phyloP scores from a whole-genome alignment of 148 eudicot species.

The Rhododendron ovatum region DNA sequence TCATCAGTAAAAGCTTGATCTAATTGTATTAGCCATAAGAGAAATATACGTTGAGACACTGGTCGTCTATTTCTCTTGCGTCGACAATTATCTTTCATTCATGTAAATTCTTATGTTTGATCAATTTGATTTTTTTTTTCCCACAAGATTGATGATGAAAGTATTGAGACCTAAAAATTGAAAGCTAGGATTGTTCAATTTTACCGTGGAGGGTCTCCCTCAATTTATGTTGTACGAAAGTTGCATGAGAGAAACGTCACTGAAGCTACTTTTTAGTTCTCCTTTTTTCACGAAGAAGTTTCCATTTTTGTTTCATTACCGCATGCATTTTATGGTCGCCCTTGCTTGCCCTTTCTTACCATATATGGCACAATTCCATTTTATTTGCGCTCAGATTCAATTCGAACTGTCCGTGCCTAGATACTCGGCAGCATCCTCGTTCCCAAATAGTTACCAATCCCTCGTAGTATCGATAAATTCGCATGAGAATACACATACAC shows the following conservation, averaged over 20 bases:
- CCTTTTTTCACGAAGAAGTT: neutral
- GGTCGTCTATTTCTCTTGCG: neutral
- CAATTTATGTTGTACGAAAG: neutral
- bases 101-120: neutral
- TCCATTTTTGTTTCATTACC: neutral
- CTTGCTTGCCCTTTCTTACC: neutral
- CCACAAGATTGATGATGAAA: neutral
- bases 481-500: neutral
- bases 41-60: neutral
- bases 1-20: neutral
- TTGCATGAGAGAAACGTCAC: neutral
- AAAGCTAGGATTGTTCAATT: neutral
- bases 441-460: neutral
- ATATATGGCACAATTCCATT: neutral
- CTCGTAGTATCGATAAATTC: neutral
- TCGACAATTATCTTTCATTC: neutral
- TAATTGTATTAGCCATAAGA: neutral
- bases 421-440: too few relatives aligned
- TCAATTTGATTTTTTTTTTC: neutral
- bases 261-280: neutral
- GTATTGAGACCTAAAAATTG: neutral
- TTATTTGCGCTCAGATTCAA: too few relatives aligned
- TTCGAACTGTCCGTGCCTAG: fast-evolving
- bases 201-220: neutral
- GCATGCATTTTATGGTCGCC: neutral